Conservation (phyloP, 169 alveolate species). For the Cryptosporidium felis region DNA sequence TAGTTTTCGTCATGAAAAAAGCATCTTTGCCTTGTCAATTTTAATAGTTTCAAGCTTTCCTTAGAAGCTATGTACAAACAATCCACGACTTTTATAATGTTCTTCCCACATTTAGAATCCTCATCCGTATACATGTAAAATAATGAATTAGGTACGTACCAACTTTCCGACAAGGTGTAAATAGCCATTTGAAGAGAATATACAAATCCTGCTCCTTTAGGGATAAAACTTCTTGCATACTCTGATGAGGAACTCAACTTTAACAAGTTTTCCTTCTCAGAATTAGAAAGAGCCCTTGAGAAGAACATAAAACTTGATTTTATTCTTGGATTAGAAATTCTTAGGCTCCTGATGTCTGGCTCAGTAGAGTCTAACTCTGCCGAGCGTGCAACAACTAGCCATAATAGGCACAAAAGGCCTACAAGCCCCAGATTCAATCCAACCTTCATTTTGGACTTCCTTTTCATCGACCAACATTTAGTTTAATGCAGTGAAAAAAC, state of each 20-base stretch:
- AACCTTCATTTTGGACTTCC: neutral
- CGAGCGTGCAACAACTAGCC: neutral
- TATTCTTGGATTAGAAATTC: neutral
- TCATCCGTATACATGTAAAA: neutral
- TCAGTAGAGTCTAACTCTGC: neutral
- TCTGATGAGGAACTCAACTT: neutral
- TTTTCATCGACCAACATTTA: too few species aligned
- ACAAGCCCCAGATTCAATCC: neutral
- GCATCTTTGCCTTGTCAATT: conserved; percentile 23
- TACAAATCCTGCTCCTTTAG: conserved; percentile 8
- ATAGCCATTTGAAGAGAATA: conserved; percentile 25
- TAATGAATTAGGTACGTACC: neutral
- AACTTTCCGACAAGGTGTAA: conserved; percentile 14
- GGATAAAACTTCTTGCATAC: neutral
- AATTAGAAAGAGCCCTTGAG: conserved; percentile 11
- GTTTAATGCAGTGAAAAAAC: neutral
- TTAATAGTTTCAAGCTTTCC: neutral
- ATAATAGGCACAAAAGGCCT: neutral
- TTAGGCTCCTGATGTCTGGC: neutral
- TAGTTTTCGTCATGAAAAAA: conserved; percentile 7
- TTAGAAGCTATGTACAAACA: neutral
- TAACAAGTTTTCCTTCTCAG: neutral
- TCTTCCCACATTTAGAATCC: neutral
- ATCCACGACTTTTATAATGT: neutral
- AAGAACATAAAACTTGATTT: neutral